Base-by-base conservation (phyloP, 352 stramenopile species). In the Pythium periplocum region DNA sequence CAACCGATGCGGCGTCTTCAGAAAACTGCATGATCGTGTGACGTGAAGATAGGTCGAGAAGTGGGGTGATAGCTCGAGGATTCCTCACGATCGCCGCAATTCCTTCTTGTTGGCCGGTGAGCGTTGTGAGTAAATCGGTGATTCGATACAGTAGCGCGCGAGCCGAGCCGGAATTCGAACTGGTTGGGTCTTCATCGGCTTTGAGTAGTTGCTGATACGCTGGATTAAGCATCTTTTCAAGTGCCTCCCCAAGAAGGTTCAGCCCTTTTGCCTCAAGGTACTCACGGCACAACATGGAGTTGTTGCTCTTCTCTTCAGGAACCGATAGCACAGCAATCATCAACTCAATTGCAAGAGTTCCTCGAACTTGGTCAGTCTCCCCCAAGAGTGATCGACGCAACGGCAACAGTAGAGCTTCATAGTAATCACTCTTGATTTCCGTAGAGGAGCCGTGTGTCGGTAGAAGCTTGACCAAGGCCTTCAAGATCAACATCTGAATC, bases 401-500 rank as follows among this genome's bases (percentile, higher is more conserved):
- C 31, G 82, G 82, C 39, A 69, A 53, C 40, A 93, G n/a, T 3
- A 90, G 53, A 10, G 68, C 68, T 39, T 90, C 72, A 35, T 84
- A 91, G 26, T 73, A 78, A 12, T 82, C 69, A 0, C 42, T 54
- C 44, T 76, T 71, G 32, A 94, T 76, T 50, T 79, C 68, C 5
- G 92, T 59, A 12, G 71, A 51, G 0, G 68, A 54, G 61, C 78
- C 86, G 53, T 79, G 64, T 3, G 68, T 72, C 31, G 76, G 76
- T 31, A 93, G 53, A 7, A 94, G 62, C 36, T 72, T 66, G 34
- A 78, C 68, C 11, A 94, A 64, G 6, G 84, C 81, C 48, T 86
- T 88, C 1, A 93, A 52, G 10, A 92, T 87, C 37, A 94, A 62
- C 17, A 91, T 79, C 64, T 94, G 84, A 11, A 90, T 57, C 43